These are phyloP conservation scores for Stemphylium beticola DNA, from an alignment of 2,329 filamentous ascomycete species.

Conservation along the genomic window DNA sequence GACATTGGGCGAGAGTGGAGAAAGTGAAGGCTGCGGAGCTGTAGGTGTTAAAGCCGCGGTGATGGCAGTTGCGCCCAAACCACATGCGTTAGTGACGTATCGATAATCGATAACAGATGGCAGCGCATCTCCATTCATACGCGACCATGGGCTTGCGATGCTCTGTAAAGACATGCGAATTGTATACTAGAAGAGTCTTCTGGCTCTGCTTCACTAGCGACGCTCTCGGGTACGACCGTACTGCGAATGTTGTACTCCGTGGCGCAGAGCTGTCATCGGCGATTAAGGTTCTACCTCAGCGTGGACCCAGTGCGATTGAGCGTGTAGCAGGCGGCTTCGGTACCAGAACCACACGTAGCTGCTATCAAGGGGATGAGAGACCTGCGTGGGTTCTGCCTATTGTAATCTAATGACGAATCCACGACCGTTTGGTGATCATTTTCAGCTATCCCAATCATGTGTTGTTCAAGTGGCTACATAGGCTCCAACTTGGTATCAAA, in stretches of 20 bases:
- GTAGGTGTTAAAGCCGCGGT: slow-evolving; percentile 24
- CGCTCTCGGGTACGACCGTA: neutral
- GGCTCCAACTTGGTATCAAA: no score
- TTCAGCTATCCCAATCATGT: no score
- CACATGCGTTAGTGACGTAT: slow-evolving; percentile 21
- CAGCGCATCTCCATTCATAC: neutral
- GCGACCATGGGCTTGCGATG: neutral
- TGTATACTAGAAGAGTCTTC: neutral
- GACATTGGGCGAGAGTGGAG: slow-evolving; percentile 40
- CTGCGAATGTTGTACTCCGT: slow-evolving; percentile 4
- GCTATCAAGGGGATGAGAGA: no score
- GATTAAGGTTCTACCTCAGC: neutral
- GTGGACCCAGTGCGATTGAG: no score
- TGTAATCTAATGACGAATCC: no score
- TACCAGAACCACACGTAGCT: no score
- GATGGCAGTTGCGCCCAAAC: slow-evolving; percentile 35
- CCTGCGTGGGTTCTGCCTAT: no score
- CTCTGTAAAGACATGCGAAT: neutral
- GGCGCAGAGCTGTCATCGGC: slow-evolving; percentile 10
- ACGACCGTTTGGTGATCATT: no score
- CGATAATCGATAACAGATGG: slow-evolving; percentile 22
- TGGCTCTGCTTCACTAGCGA: neutral
- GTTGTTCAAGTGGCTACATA: no score
- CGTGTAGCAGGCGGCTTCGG: no score
- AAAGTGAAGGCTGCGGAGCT: slow-evolving; percentile 20